These are phyloP conservation scores for Ascoidea rubescens DNA, from an alignment of 805 yeast genomes.

Conservation along the genomic window DNA sequence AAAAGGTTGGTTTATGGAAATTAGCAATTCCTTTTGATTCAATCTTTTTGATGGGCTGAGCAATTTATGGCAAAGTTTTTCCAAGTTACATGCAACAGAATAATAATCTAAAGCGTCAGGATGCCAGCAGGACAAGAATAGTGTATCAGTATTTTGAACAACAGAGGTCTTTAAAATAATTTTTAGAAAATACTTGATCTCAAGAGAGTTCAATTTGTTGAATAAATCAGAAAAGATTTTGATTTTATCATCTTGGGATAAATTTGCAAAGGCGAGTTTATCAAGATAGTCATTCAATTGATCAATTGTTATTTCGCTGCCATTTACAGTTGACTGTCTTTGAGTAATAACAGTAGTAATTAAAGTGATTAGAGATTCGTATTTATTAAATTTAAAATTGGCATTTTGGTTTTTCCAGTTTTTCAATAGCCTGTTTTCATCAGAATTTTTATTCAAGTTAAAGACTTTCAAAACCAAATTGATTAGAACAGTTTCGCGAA, in stretches of 20 bases:
- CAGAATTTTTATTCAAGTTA: conserved; percentile 44
- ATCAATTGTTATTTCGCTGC: conserved; percentile 27
- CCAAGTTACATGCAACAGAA: conserved; percentile 51
- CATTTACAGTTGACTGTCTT: conserved; percentile 22
- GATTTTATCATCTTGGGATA: not conserved
- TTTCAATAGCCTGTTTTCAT: conserved; percentile 36
- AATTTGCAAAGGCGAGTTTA: not conserved
- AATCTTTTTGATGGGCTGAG: conserved; percentile 34
- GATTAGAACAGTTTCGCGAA: conserved; percentile 52
- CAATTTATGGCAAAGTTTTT: conserved; percentile 44
- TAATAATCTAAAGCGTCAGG: conserved; percentile 59
- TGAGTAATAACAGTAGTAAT: conserved; percentile 36
- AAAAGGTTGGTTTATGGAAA: conserved; percentile 31
- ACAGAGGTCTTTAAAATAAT: conserved; percentile 46
- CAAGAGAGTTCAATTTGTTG: conserved; percentile 40
- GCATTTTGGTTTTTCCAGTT: conserved; percentile 31
- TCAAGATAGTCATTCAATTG: conserved; percentile 36
- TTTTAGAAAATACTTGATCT: conserved; percentile 54
- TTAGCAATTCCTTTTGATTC: conserved; percentile 21
- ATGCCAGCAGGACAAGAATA: conserved; percentile 53
- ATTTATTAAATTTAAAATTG: conserved; percentile 17
- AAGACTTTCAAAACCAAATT: conserved; percentile 34
- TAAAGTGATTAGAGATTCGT: conserved; percentile 32
- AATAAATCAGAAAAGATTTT: conserved; percentile 35
- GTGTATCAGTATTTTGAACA: conserved; percentile 48